Conservation (phyloP, 257 asterid species). For the Ligustrum vulgare region DNA sequence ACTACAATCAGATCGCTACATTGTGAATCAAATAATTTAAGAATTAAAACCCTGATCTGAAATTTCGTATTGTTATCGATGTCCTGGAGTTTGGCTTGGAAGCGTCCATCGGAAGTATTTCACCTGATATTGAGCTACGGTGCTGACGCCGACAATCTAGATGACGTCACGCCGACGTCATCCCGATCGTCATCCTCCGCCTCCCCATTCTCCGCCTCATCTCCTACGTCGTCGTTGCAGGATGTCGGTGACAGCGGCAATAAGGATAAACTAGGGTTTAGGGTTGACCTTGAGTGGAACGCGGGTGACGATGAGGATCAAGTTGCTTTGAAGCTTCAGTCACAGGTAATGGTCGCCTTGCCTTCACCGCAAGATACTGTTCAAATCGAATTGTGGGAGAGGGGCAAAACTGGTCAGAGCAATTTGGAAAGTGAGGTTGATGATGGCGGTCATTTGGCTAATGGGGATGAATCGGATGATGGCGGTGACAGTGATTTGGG, state of each 20-base stretch:
- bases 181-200: conserved; percentile 59
- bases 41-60: conserved; percentile 28
- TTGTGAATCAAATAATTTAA: conserved; percentile 9
- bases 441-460: conserved; percentile 21
- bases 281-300: conserved; percentile 91
- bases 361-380: conserved; percentile 85
- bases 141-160: conserved; percentile 63
- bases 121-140: conserved; percentile 87
- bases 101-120: conserved; percentile 85
- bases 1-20: conserved; percentile 24
- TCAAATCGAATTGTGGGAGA: conserved; percentile 61
- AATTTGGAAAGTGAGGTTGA: conserved; percentile 6
- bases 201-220: conserved; percentile 43
- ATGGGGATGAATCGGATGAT: not conserved
- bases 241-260: conserved; percentile 27
- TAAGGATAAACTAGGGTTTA: conserved; percentile 49
- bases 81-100: conserved; percentile 99
- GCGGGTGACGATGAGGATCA: conserved; percentile 95
- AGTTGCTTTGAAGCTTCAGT: conserved; percentile 78
- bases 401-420: conserved; percentile 17
- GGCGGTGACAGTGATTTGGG: conserved; percentile 24
- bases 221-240: conserved; percentile 42
- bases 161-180: conserved; percentile 60
- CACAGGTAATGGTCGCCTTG: conserved; percentile 96
- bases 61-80: conserved; percentile 40